Evolutionary conservation across 331 rosid species (phyloP), one percentile per base, ranked within the genome.

Genomic region (Acacia pycnantha): DNA sequence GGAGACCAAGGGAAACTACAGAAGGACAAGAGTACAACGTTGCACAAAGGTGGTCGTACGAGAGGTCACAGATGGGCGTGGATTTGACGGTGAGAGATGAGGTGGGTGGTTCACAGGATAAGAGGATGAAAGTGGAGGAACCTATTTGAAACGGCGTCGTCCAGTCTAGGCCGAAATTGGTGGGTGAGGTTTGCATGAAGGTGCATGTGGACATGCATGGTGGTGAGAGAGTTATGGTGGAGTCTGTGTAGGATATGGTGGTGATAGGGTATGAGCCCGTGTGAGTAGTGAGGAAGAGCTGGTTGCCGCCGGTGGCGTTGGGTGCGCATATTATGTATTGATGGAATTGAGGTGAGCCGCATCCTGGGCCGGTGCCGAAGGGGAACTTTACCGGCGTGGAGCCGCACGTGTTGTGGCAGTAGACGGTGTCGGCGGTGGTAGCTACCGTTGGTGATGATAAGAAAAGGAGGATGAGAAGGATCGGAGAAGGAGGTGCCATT

Each of bases 111-210:
- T 59, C 77, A 86, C 93, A 92, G 26, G 85, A 80, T 70, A 92
- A 70, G 79, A 92, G 95, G 87, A 92, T 81, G 90, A 92, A 92
- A 51, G 90, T 82, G 66, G 95, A 86, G 35, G 92, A 88, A n/a
- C 84, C 88, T 33, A 88, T 76, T 46, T 88, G 91, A 72, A 92
- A 92, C 1, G 97, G 97, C 74, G 87, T 51, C 74, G 90, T 75
- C 92, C 89, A 89, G 80, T 92, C 95, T 0, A 92, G 54, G 70
- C 92, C 90, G 40, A 92, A 86, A 73, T 73, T 87, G 26, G 85
- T 26, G 24, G 84, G 35, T 19, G 86, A 69, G 74, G 76, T 54
- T n/a, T 83, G 89, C 92, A 91, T 89, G 89, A 75, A 13, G 82
- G 81, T 26, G 91, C 97, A 92, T 0, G 91, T 88, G 73, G 93